Percentiles rank a stretch among this genome's conserved stretches.
These are phyloP conservation scores for Dalechampia spathulata DNA, from an alignment of 441 rosid genomes.

Conservation along the genomic window DNA sequence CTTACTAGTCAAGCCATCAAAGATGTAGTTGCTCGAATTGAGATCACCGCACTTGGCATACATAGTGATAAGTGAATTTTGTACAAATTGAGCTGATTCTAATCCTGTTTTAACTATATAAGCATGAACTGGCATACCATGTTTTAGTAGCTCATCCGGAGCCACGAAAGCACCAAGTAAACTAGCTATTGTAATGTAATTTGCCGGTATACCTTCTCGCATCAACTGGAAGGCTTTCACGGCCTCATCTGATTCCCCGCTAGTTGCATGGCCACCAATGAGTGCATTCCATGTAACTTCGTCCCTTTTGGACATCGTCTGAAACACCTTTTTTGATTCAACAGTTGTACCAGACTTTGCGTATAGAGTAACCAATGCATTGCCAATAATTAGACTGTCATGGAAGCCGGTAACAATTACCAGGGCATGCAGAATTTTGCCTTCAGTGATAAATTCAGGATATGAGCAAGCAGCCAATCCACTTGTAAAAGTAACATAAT, in stretches of 20 bases:
- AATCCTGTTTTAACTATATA: slow-evolving; percentile 46
- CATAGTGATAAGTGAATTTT: slow-evolving; percentile 74
- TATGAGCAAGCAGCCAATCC: slow-evolving; percentile 63
- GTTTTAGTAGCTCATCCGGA: slow-evolving; percentile 36
- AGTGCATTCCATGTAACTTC: slow-evolving; percentile 80
- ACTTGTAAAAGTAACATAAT: slow-evolving; percentile 69
- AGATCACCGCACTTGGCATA: slow-evolving; percentile 79
- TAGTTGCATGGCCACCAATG: slow-evolving; percentile 64
- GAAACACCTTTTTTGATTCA: slow-evolving; percentile 44
- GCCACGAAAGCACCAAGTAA: slow-evolving; percentile 59
- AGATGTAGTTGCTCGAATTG: slow-evolving; percentile 43
- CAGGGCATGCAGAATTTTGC: slow-evolving; percentile 63
- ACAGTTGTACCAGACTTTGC: slow-evolving; percentile 49
- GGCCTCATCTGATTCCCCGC: slow-evolving; percentile 40
- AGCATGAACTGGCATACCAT: slow-evolving; percentile 61
- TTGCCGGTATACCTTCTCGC: slow-evolving; percentile 39
- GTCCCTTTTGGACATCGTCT: slow-evolving; percentile 40
- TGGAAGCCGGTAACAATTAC: slow-evolving; percentile 37
- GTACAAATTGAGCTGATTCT: slow-evolving; percentile 45
- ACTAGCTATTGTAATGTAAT: slow-evolving; percentile 59
- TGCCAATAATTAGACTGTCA: slow-evolving; percentile 55
- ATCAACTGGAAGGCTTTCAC: slow-evolving; percentile 42
- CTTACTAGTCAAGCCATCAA: slow-evolving; percentile 32
- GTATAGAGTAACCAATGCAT: slow-evolving; percentile 66
- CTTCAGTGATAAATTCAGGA: slow-evolving; percentile 36